Conservation (phyloP, 805 yeast genomes). For the Pichia nakasei region DNA sequence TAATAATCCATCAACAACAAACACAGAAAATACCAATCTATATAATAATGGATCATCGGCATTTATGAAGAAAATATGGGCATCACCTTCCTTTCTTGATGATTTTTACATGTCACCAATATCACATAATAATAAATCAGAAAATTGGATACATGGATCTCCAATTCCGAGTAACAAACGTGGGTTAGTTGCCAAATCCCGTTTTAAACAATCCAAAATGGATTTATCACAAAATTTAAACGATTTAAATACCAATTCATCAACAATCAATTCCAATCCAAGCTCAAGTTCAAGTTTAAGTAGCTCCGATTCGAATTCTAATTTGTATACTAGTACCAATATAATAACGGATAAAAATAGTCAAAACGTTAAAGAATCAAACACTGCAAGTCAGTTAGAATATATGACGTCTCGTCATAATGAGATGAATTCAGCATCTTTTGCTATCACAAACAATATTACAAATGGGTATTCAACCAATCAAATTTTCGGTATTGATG, state of each 20-base stretch:
- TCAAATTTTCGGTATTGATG: slow-evolving; percentile 52
- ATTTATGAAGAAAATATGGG: slow-evolving; percentile 47
- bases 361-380: too few species aligned
- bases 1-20: background rate
- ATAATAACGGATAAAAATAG: background rate
- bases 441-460: slow-evolving; percentile 3
- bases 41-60: slow-evolving; percentile 18
- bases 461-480: slow-evolving; percentile 27
- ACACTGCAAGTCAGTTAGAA: too few species aligned
- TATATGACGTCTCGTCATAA: too few species aligned
- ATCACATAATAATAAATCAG: slow-evolving; percentile 1
- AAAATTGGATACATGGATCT: background rate
- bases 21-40: background rate
- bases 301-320: too few species aligned
- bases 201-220: too few species aligned
- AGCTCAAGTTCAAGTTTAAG: background rate
- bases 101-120: slow-evolving; percentile 55
- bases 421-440: slow-evolving; percentile 9
- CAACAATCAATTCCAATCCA: too few species aligned
- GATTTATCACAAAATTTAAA: too few species aligned
- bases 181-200: too few species aligned
- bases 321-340: background rate
- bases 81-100: slow-evolving; percentile 57
- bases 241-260: too few species aligned
- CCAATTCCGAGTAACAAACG: too few species aligned